These are phyloP conservation scores for Colletotrichum sublineola DNA, from an alignment of 2,329 filamentous ascomycete genomes.

Conservation along the genomic window DNA sequence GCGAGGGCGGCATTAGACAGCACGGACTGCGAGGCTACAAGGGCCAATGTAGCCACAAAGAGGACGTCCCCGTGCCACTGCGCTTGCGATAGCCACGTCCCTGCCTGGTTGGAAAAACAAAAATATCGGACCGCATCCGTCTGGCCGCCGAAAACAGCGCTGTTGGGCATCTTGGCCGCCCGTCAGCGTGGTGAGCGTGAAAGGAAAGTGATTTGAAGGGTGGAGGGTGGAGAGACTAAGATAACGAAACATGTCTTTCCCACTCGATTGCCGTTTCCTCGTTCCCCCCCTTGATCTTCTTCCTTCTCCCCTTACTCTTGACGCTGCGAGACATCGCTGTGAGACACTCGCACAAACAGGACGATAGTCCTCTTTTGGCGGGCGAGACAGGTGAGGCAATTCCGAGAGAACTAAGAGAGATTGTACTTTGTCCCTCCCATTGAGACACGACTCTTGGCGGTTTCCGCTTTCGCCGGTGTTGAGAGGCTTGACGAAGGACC, in stretches of 20 bases:
- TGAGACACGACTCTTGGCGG: neutral
- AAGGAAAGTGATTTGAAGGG: no score
- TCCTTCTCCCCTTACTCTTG: neutral
- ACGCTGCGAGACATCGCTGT: neutral
- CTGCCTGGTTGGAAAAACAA: neutral
- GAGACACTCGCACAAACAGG: neutral
- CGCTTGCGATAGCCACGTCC: neutral
- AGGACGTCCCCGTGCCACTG: neutral
- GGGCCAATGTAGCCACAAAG: neutral
- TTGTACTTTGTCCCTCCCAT: no score
- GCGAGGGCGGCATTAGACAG: neutral
- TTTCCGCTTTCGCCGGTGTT: neutral
- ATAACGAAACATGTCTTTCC: neutral
- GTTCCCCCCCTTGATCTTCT: neutral
- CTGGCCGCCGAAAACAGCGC: neutral
- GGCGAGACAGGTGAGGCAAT: neutral
- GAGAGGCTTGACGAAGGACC: neutral
- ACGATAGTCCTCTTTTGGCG: neutral
- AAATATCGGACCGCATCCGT: neutral
- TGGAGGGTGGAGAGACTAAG: no score
- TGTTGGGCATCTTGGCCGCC: neutral
- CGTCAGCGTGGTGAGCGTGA: neutral
- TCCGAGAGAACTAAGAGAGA: neutral
- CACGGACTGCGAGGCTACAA: neutral
- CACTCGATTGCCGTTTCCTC: neutral